A percentile compares a stretch with the other conserved stretches of the same genome.
Evolutionary conservation across 1,284 basidiomycete genomes (phyloP).

Genomic region (Rhodotorula mucilaginosa): DNA sequence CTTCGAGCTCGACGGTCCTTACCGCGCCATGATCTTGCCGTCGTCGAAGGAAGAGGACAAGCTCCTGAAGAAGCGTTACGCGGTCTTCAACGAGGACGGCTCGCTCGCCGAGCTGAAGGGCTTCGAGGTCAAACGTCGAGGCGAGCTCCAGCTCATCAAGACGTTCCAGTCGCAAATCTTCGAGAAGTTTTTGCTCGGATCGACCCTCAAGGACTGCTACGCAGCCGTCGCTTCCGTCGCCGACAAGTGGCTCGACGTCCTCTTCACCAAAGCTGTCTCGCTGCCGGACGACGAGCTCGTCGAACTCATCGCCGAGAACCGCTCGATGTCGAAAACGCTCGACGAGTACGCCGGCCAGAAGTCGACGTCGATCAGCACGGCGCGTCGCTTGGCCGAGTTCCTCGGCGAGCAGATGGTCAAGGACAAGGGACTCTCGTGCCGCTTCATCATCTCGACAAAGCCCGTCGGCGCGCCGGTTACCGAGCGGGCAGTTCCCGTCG

Average conservation of each 20-base stretch:
- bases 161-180: slow-evolving; percentile 99
- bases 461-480: slow-evolving; percentile 93
- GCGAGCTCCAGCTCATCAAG: slow-evolving; percentile 98
- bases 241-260: slow-evolving; percentile 95
- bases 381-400: slow-evolving; percentile 92
- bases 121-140: slow-evolving; percentile 97
- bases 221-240: slow-evolving; percentile 89
- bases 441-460: slow-evolving; percentile 96
- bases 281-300: slow-evolving; percentile 90
- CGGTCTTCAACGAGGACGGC: slow-evolving; percentile 99
- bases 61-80: slow-evolving; percentile 96
- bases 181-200: slow-evolving; percentile 91
- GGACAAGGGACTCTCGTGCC: slow-evolving; percentile 97
- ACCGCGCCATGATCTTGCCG: slow-evolving; percentile 98
- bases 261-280: slow-evolving; percentile 80
- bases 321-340: slow-evolving; percentile 96
- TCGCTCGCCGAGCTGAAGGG: slow-evolving; percentile 96
- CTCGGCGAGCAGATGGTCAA: slow-evolving; percentile 98
- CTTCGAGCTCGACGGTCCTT: slow-evolving; percentile 98
- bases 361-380: slow-evolving; percentile 97
- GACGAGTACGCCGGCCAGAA: slow-evolving; percentile 96
- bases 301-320: slow-evolving; percentile 96
- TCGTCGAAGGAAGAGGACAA: slow-evolving; percentile 99
- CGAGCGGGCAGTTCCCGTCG: slow-evolving; percentile 95
- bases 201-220: slow-evolving; percentile 93